Evolutionary conservation across 2,329 filamentous ascomycete genomes (phyloP).

Genomic region (Botryotinia narcissicola): DNA sequence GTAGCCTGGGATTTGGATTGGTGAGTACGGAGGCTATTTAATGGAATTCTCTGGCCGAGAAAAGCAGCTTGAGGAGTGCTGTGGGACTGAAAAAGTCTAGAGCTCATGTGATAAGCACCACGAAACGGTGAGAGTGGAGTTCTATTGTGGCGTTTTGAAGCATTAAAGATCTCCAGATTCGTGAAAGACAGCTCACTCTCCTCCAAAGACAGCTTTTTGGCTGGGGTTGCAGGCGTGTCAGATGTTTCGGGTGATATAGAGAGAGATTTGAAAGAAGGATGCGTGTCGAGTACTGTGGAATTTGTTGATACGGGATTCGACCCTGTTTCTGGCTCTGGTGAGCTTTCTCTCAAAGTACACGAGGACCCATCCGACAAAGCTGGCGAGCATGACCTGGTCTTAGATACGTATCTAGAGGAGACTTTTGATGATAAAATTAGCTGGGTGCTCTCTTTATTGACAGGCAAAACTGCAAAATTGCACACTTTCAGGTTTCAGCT

Average conservation of each 20-base stretch:
- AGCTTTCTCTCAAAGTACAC: background rate
- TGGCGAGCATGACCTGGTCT: background rate
- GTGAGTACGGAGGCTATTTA: background rate
- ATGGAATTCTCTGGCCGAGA: background rate
- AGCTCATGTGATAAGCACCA: background rate
- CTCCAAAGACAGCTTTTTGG: background rate
- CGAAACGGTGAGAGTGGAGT: background rate
- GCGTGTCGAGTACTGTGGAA: background rate
- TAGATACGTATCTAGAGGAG: background rate
- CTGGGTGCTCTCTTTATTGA: background rate
- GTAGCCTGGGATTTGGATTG: too few relatives aligned
- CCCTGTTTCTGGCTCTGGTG: background rate
- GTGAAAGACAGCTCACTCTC: background rate
- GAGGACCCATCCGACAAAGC: constrained; percentile 2
- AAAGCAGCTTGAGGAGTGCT: background rate
- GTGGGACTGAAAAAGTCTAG: background rate
- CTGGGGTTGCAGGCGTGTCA: too few relatives aligned
- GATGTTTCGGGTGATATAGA: background rate
- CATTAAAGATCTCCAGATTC: background rate
- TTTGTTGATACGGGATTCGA: background rate
- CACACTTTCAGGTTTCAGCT: background rate
- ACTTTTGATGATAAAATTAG: background rate
- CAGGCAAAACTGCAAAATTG: background rate
- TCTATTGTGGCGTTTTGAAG: background rate
- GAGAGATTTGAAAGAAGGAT: background rate